Conservation (phyloP, 2,329 filamentous ascomycete species). For the Xenoacremonium recifei region DNA sequence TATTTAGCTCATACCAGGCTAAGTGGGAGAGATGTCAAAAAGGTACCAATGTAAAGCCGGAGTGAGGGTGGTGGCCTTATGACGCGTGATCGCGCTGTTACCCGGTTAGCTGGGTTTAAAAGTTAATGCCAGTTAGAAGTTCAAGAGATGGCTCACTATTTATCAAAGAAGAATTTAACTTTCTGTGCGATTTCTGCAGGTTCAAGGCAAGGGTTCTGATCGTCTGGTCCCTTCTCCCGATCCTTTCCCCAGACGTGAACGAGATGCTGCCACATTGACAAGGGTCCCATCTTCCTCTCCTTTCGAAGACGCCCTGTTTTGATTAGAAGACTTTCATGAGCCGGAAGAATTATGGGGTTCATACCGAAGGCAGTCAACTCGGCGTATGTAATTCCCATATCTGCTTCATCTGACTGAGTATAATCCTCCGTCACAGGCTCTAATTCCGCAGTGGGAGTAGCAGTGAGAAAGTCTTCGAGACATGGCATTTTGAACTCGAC, state of each 20-base stretch:
- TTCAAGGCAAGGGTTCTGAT: slow-evolving; percentile 25
- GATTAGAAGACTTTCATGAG: not conserved
- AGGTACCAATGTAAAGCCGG: slow-evolving; percentile 2
- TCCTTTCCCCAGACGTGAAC: slow-evolving; percentile 36
- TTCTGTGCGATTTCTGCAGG: slow-evolving; percentile 35
- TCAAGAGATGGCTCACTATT: slow-evolving; percentile 33
- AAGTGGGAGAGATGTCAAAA: not conserved
- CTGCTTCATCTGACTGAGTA: slow-evolving; percentile 38
- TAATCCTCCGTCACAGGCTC: slow-evolving; percentile 38
- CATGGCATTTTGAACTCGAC: slow-evolving; percentile 59
- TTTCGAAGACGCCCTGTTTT: slow-evolving; percentile 31
- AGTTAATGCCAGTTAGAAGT: not conserved
- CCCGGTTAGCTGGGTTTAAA: not conserved
- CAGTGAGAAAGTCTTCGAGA: slow-evolving; percentile 60
- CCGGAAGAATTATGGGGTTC: not conserved
- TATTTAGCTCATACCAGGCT: not conserved
- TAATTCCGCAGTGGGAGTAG: slow-evolving; percentile 53
- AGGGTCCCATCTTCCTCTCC: slow-evolving; percentile 41
- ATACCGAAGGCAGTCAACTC: slow-evolving; percentile 39
- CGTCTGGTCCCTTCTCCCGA: slow-evolving; percentile 7
- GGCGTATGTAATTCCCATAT: slow-evolving; percentile 44
- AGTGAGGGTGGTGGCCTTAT: slow-evolving; percentile 5
- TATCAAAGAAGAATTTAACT: slow-evolving; percentile 36
- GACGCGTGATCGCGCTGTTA: slow-evolving; percentile 6
- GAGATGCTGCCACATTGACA: slow-evolving; percentile 37